Conservation (phyloP, 1,139 yeast genomes). For the Diutina ranongensis region DNA sequence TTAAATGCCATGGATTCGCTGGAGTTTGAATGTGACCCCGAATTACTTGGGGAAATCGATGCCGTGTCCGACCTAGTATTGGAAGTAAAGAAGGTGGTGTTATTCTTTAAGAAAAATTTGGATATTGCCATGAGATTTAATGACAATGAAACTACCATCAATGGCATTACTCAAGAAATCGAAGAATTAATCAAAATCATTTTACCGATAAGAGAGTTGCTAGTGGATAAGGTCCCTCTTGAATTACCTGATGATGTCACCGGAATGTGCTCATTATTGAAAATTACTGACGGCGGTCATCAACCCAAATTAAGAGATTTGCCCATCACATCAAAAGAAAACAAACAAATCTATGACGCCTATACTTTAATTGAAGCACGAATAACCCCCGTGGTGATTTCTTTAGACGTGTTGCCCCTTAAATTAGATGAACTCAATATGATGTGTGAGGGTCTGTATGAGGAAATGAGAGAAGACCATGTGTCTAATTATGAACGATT, state of each 20-base stretch:
- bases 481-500: background rate
- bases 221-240: background rate
- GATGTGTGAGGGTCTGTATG: conserved; percentile 1
- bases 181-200: background rate
- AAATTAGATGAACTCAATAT: conserved; percentile 1
- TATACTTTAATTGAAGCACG: background rate
- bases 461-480: background rate
- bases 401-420: background rate
- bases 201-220: background rate
- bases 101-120: background rate
- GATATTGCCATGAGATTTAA: conserved; percentile 2
- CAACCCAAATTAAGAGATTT: background rate
- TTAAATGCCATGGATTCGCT: background rate
- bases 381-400: background rate
- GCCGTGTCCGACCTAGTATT: background rate
- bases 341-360: background rate
- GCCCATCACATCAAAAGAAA: background rate
- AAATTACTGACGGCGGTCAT: background rate
- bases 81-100: conserved; percentile 3
- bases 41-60: background rate
- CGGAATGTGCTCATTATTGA: background rate
- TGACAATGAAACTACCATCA: background rate
- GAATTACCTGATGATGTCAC: background rate
- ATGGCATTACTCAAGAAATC: conserved; percentile 1
- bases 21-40: background rate